Evolutionary conservation across 1,284 basidiomycete genomes (phyloP), one percentile per base, ranked within the genome.

Genomic region (Pseudozyma sp.): DNA sequence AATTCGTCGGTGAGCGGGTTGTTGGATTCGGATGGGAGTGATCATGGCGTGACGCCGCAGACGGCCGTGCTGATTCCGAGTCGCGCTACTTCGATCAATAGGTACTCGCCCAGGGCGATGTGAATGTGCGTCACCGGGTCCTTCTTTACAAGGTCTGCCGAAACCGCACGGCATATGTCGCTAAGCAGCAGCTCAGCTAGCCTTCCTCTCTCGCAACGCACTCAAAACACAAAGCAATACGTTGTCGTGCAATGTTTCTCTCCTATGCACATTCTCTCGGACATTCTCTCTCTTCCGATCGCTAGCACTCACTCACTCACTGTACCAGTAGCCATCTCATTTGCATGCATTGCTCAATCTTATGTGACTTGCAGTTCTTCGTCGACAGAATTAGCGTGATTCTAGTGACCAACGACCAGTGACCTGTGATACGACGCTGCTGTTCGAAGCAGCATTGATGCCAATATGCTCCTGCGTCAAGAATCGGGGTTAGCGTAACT

Each of bases 11-110:
- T 54, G n/a, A 66, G 55, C 39, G 69, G 62, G 6, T 36, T 66
- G 40, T 43, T 71, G 36, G 69, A 66, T 18, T 71, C 62, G 34
- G 69, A 71, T 40, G 69, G 69, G n/a, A 70, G 68, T 55, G 68
- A 70, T 56, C 58, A 58, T 14, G 62, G 61, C 36, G 35, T 57
- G 9, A 42, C 51, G 19, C 39, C 60, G 36, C 52, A 56, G 2
- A 70, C 60, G 19, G 58, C 58, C 1, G 59, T 70, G 51, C 43
- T 70, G 39, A 48, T 70, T 6, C 68, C 62, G 3, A 44, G 44
- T n/a, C 57, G 68, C 31, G 50, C 53, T 10, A 57, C 62, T n/a
- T 65, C 62, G 13, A 49, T 31, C 12, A 31, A 0, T 3, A 40
- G 47, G 36, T 65, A 39, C 6, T 31, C 25, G 25, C 25, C 25